Evolutionary conservation across 495 filamentous ascomycete genomes (phyloP).

Genomic region (Tricharina praecox): DNA sequence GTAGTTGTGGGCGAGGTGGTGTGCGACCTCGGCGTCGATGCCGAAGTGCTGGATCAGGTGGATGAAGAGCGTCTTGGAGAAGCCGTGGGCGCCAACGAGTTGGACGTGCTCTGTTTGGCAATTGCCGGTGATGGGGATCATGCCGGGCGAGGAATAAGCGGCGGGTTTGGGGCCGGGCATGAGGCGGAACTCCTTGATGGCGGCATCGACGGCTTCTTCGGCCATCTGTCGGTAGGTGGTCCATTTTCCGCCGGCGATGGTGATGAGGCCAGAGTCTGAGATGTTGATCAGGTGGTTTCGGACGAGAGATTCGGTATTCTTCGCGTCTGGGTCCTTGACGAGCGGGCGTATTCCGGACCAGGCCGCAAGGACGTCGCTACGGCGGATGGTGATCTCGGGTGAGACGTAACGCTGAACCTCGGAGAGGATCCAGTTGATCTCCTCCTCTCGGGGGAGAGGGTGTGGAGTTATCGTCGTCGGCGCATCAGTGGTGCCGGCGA

Average conservation of each 20-base stretch:
- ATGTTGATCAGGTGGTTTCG: slow-evolving; percentile 87
- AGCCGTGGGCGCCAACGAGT: slow-evolving; percentile 85
- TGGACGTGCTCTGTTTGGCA: slow-evolving; percentile 88
- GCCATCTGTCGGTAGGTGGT: slow-evolving; percentile 99
- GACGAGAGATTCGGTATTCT: slow-evolving; percentile 85
- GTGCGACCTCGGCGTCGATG: slow-evolving; percentile 84
- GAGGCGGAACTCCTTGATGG: slow-evolving; percentile 62
- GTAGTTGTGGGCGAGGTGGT: slow-evolving; percentile 76
- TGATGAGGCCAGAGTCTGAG: slow-evolving; percentile 71
- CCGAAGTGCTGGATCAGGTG: slow-evolving; percentile 96
- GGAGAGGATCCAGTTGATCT: slow-evolving; percentile 90
- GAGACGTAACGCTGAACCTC: slow-evolving; percentile 81
- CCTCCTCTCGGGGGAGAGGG: slow-evolving; percentile 75
- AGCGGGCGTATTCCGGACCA: slow-evolving; percentile 92
- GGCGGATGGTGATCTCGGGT: slow-evolving; percentile 82
- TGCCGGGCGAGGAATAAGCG: slow-evolving; percentile 44
- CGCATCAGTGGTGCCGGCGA: slow-evolving; percentile 89
- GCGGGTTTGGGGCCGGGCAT: slow-evolving; percentile 32
- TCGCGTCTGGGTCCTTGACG: slow-evolving; percentile 84
- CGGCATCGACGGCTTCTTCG: slow-evolving; percentile 88
- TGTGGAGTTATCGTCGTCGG: slow-evolving; percentile 66
- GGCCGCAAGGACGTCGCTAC: slow-evolving; percentile 85
- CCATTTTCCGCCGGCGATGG: slow-evolving; percentile 96
- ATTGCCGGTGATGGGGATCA: slow-evolving; percentile 57
- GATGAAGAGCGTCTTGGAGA: slow-evolving; percentile 90